Conservation (phyloP, 1,284 basidiomycete species). For the Tylopilus microsporus region DNA sequence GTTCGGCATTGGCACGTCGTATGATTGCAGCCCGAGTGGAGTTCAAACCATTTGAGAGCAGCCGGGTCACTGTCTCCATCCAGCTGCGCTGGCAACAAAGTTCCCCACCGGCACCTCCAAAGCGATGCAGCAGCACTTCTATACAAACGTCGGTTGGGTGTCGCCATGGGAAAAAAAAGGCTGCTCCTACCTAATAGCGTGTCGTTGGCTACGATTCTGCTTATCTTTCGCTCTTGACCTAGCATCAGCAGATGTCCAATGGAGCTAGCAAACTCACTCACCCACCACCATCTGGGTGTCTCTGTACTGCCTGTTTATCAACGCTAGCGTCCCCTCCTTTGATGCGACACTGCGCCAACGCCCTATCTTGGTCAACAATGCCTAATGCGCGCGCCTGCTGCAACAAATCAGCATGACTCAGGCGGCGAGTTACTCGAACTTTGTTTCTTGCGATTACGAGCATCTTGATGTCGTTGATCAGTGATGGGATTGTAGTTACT, state of each 20-base stretch:
- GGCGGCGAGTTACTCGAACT: too few species aligned
- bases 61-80: neutral
- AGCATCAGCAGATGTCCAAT: too few species aligned
- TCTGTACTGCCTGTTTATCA: neutral
- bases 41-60: neutral
- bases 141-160: too few species aligned
- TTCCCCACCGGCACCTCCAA: too few species aligned
- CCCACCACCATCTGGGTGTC: neutral
- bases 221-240: too few species aligned
- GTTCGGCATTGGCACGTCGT: neutral
- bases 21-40: neutral
- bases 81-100: neutral
- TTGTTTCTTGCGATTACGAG: too few species aligned
- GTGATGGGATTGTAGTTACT: too few species aligned
- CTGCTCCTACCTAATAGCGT: too few species aligned
- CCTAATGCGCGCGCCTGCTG: constrained; percentile 21
- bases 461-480: too few species aligned
- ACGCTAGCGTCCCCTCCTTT: constrained; percentile 6
- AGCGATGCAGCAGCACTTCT: too few species aligned
- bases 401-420: constrained; percentile 15
- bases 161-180: too few species aligned
- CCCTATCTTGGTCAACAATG: constrained; percentile 20
- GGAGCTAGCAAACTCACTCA: constrained; percentile 7
- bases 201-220: too few species aligned
- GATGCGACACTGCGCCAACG: constrained; percentile 20